Conservation (phyloP, 768 basidiomycete genomes). For the Termitomyces sp. region DNA sequence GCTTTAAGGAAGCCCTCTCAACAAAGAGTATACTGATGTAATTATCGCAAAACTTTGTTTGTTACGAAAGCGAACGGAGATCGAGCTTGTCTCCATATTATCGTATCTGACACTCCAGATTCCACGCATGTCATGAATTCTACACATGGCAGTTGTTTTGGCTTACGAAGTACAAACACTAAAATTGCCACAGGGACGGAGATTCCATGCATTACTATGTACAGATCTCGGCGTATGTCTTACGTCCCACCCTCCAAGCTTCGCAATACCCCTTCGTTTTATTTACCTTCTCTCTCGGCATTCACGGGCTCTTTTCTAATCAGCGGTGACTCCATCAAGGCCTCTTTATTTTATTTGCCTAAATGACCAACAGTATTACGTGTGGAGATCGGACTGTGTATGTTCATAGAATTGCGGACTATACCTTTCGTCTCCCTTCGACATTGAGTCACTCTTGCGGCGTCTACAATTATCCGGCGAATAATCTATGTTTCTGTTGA, state of each 20-base stretch:
- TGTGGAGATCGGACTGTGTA: not conserved
- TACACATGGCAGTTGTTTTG: not conserved
- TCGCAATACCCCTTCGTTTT: not conserved
- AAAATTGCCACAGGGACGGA: not conserved
- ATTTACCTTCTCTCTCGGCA: constrained; percentile 4
- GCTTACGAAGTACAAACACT: not conserved
- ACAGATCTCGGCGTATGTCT: constrained; percentile 1
- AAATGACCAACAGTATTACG: constrained; percentile 1
- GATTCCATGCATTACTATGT: not conserved
- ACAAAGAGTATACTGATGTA: constrained; percentile 2
- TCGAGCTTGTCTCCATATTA: not conserved
- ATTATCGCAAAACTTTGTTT: not conserved
- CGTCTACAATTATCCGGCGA: not conserved
- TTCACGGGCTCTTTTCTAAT: constrained; percentile 11
- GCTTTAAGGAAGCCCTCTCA: not conserved
- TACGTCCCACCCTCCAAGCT: constrained; percentile 7
- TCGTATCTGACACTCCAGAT: not conserved
- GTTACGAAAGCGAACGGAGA: constrained; percentile 3
- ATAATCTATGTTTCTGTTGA: not conserved
- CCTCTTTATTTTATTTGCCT: not conserved
- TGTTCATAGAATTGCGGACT: not conserved
- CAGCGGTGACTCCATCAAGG: constrained; percentile 4
- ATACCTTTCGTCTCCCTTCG: not conserved
- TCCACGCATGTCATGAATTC: too few species aligned
- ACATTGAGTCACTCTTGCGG: not conserved